Conservation (phyloP, 1,139 yeast species). For the Ogataea hybrid region DNA sequence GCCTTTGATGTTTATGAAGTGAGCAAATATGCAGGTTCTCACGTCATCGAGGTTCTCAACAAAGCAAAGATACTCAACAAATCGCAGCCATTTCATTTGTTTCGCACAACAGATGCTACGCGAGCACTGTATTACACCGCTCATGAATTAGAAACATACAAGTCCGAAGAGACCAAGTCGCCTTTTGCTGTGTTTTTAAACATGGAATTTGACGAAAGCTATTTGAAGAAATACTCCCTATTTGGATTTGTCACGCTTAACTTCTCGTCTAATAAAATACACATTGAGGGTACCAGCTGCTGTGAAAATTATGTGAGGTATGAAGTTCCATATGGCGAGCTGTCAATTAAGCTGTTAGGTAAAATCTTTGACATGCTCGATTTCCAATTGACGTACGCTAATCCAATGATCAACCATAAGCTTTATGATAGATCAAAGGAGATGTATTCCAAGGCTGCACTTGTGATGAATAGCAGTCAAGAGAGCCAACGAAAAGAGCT, state of each 20-base stretch:
- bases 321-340: constrained; percentile 6
- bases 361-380: constrained; percentile 18
- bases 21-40: constrained; percentile 28
- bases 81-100: constrained; percentile 82
- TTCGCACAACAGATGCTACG: constrained; percentile 43
- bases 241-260: constrained; percentile 47
- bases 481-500: constrained; percentile 7
- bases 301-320: constrained; percentile 5
- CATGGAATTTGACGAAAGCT: constrained; percentile 35
- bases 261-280: constrained; percentile 29
- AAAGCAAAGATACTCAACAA: constrained; percentile 80
- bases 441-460: constrained; percentile 11
- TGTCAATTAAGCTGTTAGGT: constrained; percentile 17
- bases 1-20: constrained; percentile 26
- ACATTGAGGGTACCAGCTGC: constrained; percentile 23
- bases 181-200: constrained; percentile 69
- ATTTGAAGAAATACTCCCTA: constrained; percentile 39
- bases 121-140: constrained; percentile 68
- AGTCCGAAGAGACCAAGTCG: constrained; percentile 56
- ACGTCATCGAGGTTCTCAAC: constrained; percentile 62
- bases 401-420: constrained; percentile 14
- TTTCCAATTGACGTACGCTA: constrained; percentile 19
- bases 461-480: constrained; percentile 12
- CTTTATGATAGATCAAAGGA: constrained; percentile 19
- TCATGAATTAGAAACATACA: constrained; percentile 63